Base-by-base conservation (phyloP, 306 rosid genomes). In the Sophora flavescens region DNA sequence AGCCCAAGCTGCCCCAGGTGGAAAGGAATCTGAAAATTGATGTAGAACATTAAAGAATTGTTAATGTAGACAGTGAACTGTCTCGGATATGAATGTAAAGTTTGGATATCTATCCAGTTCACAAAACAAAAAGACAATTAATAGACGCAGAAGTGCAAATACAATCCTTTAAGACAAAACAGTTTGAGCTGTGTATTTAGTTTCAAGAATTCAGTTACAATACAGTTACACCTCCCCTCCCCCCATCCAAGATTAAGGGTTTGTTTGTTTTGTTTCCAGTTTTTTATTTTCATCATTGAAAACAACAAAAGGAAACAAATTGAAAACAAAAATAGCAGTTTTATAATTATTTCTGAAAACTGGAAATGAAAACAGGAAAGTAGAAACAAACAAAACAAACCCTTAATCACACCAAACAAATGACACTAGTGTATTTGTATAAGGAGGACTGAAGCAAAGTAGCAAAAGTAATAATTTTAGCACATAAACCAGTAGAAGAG, bases 1-100 rank as follows among this genome's bases (percentile, higher is more conserved):
- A 92, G 80, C 62, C 97, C 97, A 70, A 90, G 87, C 88, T 95
- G 99, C 58, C 97, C 97, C 68, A 90, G 87, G 87, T 95, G 99
- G 91, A 87, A 92, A 79, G 97, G 97, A 72, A 95, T 89, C 99
- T 92, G 92, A 80, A 80, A 94, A 84, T 78, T 74, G 74, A 67
- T 12, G 48, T 22, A 85, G 44, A 68, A 78, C 72, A 76, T 61
- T 67, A 65, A 8, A 44, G 12, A 67, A 62, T 75, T 39, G 57
- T 33, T 38, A 61, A 47, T 52, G 60, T 26, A 47, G 54, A 41
- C 68, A 53, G 26, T 11, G 33, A 32, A 58, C 67, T 42, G 5
- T 58, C 68, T 45, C 9, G 3, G 70, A 75, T 42, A 28, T 53
- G 62, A 70, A 73, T 70, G 68, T 33, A 6, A 70, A 10, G 12